These are phyloP conservation scores for Senecio squalidus DNA, from an alignment of 140 eudicot genomes.

Conservation along the genomic window DNA sequence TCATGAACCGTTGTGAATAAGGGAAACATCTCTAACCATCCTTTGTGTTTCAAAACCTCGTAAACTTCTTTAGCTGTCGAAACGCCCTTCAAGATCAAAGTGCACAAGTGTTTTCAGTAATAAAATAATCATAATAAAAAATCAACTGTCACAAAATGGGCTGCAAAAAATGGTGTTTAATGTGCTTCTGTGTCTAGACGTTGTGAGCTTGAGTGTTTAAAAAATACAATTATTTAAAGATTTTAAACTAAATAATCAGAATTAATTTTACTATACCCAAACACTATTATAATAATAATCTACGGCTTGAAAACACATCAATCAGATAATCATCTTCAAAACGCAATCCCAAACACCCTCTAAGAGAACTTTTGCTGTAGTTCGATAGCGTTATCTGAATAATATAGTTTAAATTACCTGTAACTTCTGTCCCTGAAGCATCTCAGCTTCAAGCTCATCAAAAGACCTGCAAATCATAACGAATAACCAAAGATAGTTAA, in stretches of 20 bases:
- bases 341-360: background rate
- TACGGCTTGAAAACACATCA: too few species aligned
- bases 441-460: constrained; percentile 96
- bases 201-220: too few species aligned
- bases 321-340: background rate
- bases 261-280: too few species aligned
- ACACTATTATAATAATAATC: too few species aligned
- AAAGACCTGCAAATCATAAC: constrained; percentile 46
- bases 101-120: background rate
- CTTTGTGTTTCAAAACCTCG: constrained; percentile 63
- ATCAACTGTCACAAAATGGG: too few species aligned
- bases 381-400: background rate
- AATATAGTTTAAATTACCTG: constrained; percentile 55
- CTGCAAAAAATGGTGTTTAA: too few species aligned
- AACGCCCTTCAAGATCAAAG: constrained; percentile 61
- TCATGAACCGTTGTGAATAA: constrained; percentile 81
- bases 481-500: constrained; percentile 1
- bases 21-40: constrained; percentile 85
- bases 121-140: background rate
- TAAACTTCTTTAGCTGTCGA: constrained; percentile 92
- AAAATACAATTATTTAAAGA: too few species aligned
- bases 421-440: constrained; percentile 93
- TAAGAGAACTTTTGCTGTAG: background rate
- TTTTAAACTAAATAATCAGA: too few species aligned
- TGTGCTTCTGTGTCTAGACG: too few species aligned